Evolutionary conservation across 768 basidiomycete species (phyloP).

Genomic region (Termitomyces sp.): DNA sequence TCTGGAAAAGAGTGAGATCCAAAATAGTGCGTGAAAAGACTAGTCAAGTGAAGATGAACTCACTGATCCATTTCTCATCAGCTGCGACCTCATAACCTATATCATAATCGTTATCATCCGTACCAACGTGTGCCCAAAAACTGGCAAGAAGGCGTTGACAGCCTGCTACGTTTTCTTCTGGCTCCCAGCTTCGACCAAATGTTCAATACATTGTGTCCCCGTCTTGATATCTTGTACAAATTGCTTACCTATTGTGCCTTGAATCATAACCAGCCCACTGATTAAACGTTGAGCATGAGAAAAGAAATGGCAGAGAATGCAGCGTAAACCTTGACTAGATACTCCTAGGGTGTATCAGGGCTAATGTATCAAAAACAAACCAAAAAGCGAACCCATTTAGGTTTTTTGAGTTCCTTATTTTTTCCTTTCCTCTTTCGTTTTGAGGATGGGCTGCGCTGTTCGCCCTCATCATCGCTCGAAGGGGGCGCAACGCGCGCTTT

Average conservation of each 20-base stretch:
- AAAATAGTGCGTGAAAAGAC: not conserved
- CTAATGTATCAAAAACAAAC: not conserved
- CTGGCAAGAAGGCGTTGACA: slow-evolving; percentile 57
- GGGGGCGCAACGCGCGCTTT: slow-evolving; percentile 43
- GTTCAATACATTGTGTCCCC: not conserved
- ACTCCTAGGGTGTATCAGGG: slow-evolving; percentile 41
- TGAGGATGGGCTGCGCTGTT: not conserved
- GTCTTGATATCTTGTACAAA: not conserved
- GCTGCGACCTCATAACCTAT: slow-evolving; percentile 42
- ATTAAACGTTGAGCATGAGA: slow-evolving; percentile 3
- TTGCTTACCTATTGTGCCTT: slow-evolving; percentile 47
- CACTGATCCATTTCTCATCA: slow-evolving; percentile 55
- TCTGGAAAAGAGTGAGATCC: slow-evolving; percentile 16
- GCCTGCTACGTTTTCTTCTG: slow-evolving; percentile 47
- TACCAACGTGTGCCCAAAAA: slow-evolving; percentile 61
- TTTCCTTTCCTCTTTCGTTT: slow-evolving; percentile 17
- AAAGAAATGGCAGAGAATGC: not conserved
- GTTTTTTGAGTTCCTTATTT: slow-evolving; percentile 19
- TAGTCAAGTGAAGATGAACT: slow-evolving; percentile 12
- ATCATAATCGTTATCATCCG: slow-evolving; percentile 50
- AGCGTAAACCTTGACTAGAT: slow-evolving; percentile 55
- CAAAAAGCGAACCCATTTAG: slow-evolving; percentile 44
- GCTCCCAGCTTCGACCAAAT: slow-evolving; percentile 56
- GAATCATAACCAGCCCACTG: slow-evolving; percentile 68
- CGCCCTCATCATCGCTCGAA: slow-evolving; percentile 15